Percentiles rank a stretch among this genome's conserved stretches.
Evolutionary conservation across 1,284 basidiomycete genomes (phyloP).

Genomic region (Cryptococcus sp.): DNA sequence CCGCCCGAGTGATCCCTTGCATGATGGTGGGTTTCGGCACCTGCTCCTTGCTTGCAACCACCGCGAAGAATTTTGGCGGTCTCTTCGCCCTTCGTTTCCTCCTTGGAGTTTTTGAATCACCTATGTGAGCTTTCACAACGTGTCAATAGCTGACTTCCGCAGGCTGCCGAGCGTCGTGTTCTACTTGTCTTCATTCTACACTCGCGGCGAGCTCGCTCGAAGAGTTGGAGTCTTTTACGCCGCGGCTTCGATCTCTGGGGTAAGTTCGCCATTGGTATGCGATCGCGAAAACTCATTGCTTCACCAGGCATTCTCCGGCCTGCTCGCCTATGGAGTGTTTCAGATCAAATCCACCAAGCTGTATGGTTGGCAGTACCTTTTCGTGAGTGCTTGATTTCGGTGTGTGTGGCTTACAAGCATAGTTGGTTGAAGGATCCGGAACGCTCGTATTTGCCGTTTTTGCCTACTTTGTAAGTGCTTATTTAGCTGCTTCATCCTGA

Average conservation of each 20-base stretch:
- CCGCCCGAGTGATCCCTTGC: constrained; percentile 58
- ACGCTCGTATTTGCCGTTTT: constrained; percentile 54
- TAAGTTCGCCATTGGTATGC: constrained; percentile 54
- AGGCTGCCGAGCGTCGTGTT: constrained; percentile 40
- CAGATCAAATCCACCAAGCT: constrained; percentile 55
- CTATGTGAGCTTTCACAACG: constrained; percentile 9
- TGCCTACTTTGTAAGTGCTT: constrained; percentile 48
- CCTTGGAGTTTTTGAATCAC: constrained; percentile 21
- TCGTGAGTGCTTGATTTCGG: constrained; percentile 36
- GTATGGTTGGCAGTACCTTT: constrained; percentile 60
- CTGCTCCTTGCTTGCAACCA: constrained; percentile 23
- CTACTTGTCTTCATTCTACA: constrained; percentile 61
- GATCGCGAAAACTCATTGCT: constrained; percentile 6
- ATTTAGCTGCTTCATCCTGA: neutral
- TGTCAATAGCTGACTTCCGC: neutral
- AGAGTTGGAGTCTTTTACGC: constrained; percentile 60
- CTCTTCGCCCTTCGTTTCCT: constrained; percentile 18
- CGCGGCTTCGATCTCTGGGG: constrained; percentile 56
- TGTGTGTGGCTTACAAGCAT: neutral
- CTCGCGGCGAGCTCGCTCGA: constrained; percentile 59
- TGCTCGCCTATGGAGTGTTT: constrained; percentile 59
- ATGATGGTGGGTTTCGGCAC: constrained; percentile 60
- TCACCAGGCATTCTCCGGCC: constrained; percentile 37
- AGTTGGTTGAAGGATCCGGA: constrained; percentile 49
- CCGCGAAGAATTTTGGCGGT: constrained; percentile 25